Conservation (phyloP, 2,329 filamentous ascomycete genomes). For the Colletotrichum neosansevieriae region DNA sequence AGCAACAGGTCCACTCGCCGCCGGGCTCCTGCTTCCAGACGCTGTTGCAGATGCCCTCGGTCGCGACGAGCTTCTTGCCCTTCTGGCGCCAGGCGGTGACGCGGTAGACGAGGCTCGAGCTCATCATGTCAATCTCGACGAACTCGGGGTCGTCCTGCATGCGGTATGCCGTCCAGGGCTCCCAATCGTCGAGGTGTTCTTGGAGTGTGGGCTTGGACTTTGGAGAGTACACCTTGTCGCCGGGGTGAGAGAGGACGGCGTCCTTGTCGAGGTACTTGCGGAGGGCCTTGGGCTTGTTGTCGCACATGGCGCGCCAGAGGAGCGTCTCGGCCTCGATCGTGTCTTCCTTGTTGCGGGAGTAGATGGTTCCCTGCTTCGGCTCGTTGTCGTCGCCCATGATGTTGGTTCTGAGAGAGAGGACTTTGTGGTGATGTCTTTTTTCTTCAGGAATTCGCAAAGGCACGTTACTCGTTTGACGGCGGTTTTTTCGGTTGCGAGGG, state of each 20-base stretch:
- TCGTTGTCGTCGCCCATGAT: constrained; percentile 35
- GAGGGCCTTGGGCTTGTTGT: constrained; percentile 47
- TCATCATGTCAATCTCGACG: constrained; percentile 54
- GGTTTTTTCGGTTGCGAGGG: background rate
- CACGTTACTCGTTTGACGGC: background rate
- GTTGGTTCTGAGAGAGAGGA: background rate
- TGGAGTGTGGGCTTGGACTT: constrained; percentile 48
- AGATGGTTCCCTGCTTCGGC: constrained; percentile 43
- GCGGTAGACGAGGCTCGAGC: constrained; percentile 47
- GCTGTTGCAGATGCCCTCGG: constrained; percentile 50
- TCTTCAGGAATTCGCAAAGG: background rate
- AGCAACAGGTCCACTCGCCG: constrained; percentile 51
- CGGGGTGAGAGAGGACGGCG: constrained; percentile 49
- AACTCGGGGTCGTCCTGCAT: constrained; percentile 52
- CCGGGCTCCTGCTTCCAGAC: constrained; percentile 50
- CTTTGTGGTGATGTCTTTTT: background rate
- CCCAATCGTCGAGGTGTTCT: constrained; percentile 49
- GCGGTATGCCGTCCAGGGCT: constrained; percentile 52
- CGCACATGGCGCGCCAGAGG: constrained; percentile 51
- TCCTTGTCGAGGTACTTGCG: constrained; percentile 51
- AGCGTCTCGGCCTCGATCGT: constrained; percentile 51
- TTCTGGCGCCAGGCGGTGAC: constrained; percentile 50
- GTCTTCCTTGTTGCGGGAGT: constrained; percentile 51
- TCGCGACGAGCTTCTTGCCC: constrained; percentile 47
- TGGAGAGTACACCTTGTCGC: constrained; percentile 47